Evolutionary conservation across 257 asterid genomes (phyloP).

Genomic region (Vinca minor): DNA sequence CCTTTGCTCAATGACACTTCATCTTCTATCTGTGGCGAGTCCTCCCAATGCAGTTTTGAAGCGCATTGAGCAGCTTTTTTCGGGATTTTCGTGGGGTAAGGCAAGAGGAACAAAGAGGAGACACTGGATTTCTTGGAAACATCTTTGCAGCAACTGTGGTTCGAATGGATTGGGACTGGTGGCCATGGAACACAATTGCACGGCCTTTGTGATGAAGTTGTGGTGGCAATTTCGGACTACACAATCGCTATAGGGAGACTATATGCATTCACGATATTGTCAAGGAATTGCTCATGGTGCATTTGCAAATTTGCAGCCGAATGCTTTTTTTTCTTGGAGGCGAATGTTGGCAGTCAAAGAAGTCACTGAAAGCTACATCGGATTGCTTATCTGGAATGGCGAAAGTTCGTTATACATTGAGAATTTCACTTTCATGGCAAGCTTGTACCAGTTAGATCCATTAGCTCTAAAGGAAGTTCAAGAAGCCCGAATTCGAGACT

Average conservation of each 20-base stretch:
- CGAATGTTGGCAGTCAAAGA: background rate
- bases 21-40: background rate
- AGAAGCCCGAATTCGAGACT: no score
- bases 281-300: background rate
- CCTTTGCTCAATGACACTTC: no score
- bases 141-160: background rate
- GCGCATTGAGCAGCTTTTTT: background rate
- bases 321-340: background rate
- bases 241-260: background rate
- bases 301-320: background rate
- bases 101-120: background rate
- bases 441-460: no score
- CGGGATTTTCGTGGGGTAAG: background rate
- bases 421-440: no score
- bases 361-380: background rate
- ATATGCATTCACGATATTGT: background rate
- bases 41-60: background rate
- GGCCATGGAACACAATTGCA: background rate
- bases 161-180: no score
- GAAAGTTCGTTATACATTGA: no score
- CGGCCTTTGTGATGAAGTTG: background rate
- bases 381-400: no score
- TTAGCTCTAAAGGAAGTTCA: no score
- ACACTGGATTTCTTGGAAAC: no score
- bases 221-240: background rate